A percentile compares a stretch with the other conserved stretches of the same genome.
phyloP scores from a whole-genome alignment of 495 filamentous ascomycete genomes.

The Immersiella caudata region DNA sequence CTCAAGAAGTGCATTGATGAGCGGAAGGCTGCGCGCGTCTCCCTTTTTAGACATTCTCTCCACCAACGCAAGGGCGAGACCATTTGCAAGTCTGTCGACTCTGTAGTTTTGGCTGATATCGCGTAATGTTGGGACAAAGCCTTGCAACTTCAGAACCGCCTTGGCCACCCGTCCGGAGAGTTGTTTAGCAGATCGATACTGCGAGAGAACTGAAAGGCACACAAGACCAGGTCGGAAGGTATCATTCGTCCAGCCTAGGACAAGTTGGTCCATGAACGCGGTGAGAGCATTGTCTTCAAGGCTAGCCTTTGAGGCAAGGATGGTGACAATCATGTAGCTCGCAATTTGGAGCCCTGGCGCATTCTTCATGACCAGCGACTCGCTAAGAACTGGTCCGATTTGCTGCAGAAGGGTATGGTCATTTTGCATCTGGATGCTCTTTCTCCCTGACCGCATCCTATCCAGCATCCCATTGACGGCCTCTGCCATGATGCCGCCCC shows the following conservation, averaged over 20 bases:
- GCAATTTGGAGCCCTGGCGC: conserved; percentile 76
- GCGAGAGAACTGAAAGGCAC: conserved; percentile 76
- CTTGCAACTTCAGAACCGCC: conserved; percentile 65
- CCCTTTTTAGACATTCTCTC: conserved; percentile 65
- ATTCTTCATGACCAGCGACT: conserved; percentile 71
- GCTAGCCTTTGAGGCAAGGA: conserved; percentile 78
- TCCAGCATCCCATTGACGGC: conserved; percentile 80
- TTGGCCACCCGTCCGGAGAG: conserved; percentile 70
- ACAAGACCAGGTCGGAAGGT: conserved; percentile 74
- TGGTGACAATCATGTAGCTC: conserved; percentile 85
- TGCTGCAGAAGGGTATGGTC: conserved; percentile 77
- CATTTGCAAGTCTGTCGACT: conserved; percentile 73
- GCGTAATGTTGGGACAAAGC: conserved; percentile 59
- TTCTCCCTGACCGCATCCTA: conserved; percentile 67
- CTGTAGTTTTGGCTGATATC: conserved; percentile 66
- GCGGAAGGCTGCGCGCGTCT: conserved; percentile 55
- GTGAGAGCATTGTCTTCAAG: conserved; percentile 74
- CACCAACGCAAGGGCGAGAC: conserved; percentile 67
- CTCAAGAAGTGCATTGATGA: conserved; percentile 64
- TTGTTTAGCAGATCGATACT: conserved; percentile 68
- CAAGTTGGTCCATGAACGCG: conserved; percentile 84
- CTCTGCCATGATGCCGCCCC: conserved; percentile 82
- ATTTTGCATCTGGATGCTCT: conserved; percentile 66
- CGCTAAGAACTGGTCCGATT: conserved; percentile 74
- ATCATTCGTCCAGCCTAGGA: conserved; percentile 70